These are phyloP conservation scores for Ogataea parapolymorpha DNA, from an alignment of 805 yeast genomes.

Conservation along the genomic window DNA sequence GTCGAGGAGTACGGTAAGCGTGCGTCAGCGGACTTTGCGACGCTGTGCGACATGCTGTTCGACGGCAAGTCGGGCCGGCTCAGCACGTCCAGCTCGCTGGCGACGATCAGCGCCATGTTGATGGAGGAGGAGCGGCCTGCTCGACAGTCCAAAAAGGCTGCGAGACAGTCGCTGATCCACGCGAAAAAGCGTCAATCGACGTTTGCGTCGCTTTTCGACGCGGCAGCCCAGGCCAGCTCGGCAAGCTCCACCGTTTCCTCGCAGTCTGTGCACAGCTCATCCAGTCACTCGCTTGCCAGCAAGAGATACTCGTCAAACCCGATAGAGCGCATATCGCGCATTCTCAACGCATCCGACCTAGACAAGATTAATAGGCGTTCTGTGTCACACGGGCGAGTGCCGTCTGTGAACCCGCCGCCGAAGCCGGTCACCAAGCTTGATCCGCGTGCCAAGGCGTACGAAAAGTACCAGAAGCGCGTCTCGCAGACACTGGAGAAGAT, in stretches of 20 bases:
- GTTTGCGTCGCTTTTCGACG: slow-evolving; percentile 19
- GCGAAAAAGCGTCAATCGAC: slow-evolving; percentile 24
- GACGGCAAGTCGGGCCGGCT: slow-evolving; percentile 48
- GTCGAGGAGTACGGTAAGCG: slow-evolving; percentile 71
- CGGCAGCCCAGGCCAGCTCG: slow-evolving; percentile 2
- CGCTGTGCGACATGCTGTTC: slow-evolving; percentile 72
- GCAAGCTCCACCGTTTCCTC: too few relatives aligned
- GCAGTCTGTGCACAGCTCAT: slow-evolving; percentile 14
- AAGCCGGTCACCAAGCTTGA: slow-evolving; percentile 56
- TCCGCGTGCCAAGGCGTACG: slow-evolving; percentile 53
- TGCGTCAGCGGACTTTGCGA: slow-evolving; percentile 75
- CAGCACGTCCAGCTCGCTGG: slow-evolving; percentile 43
- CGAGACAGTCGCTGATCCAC: slow-evolving; percentile 19
- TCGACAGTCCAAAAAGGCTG: slow-evolving; percentile 7
- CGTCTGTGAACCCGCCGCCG: slow-evolving; percentile 38
- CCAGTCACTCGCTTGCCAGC: slow-evolving; percentile 10
- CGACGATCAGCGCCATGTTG: slow-evolving; percentile 46
- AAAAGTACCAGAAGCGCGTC: slow-evolving; percentile 40
- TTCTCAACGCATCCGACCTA: slow-evolving; percentile 44
- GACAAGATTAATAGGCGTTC: slow-evolving; percentile 44
- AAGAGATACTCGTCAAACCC: slow-evolving; percentile 31
- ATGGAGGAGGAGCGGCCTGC: slow-evolving; percentile 22
- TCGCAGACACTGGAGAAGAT: slow-evolving; percentile 41
- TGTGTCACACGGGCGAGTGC: slow-evolving; percentile 33
- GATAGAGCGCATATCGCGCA: slow-evolving; percentile 33